Conservation (phyloP, 2,329 filamentous ascomycete genomes). For the Clonostachys byssicola region DNA sequence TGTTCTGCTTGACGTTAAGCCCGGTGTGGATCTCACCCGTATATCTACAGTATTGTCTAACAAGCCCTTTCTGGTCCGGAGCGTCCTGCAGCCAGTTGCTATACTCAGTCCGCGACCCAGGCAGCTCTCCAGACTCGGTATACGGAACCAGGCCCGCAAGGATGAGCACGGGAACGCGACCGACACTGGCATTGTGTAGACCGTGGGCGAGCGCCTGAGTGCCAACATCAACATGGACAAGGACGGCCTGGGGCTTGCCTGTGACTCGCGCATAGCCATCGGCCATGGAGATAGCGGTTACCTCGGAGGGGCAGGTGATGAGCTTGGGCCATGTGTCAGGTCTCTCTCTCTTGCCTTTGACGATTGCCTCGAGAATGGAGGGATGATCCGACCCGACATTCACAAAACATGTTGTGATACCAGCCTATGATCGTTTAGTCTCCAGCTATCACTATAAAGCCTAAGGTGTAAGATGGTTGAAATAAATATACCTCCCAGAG, state of each 20-base stretch:
- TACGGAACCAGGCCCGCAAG: slow-evolving; percentile 76
- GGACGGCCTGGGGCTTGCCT: slow-evolving; percentile 69
- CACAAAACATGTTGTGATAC: slow-evolving; percentile 23
- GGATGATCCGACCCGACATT: slow-evolving; percentile 72
- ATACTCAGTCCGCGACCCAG: slow-evolving; percentile 75
- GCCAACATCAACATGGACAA: slow-evolving; percentile 78
- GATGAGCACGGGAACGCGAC: slow-evolving; percentile 70
- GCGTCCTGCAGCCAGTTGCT: slow-evolving; percentile 87
- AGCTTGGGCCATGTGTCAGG: slow-evolving; percentile 64
- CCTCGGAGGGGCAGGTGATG: slow-evolving; percentile 78
- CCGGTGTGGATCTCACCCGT: slow-evolving; percentile 79
- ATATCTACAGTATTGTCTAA: slow-evolving; percentile 83
- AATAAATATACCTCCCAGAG: too few relatives aligned
- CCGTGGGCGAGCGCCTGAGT: slow-evolving; percentile 76
- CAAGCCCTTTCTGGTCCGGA: slow-evolving; percentile 75
- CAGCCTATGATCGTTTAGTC: too few relatives aligned
- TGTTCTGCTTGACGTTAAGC: slow-evolving; percentile 83
- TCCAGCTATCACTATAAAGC: too few relatives aligned
- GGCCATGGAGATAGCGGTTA: slow-evolving; percentile 79
- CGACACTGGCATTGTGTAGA: slow-evolving; percentile 74
- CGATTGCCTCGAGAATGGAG: slow-evolving; percentile 75
- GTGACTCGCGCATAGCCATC: slow-evolving; percentile 75
- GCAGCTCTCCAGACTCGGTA: slow-evolving; percentile 73
- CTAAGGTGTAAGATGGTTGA: too few relatives aligned
- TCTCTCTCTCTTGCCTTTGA: slow-evolving; percentile 67